Evolutionary conservation across 192 early-diverging fungal genomes (phyloP), one percentile per base, ranked within the genome.

Genomic region (Helicostylum pulchrum): DNA sequence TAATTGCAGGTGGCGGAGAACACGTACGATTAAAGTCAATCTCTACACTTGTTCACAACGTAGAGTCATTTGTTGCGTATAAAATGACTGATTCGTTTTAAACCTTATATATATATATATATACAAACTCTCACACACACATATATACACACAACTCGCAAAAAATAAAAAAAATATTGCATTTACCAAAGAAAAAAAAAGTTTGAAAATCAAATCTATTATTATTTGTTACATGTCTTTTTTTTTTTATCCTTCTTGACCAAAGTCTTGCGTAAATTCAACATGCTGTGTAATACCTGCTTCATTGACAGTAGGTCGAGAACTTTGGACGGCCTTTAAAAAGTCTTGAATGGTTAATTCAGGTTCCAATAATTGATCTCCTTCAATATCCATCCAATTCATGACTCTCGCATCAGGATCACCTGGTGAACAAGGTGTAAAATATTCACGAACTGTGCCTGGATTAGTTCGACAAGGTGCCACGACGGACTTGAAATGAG

Each of bases 391-490:
- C 50, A 85, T 87, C 97, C 97, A 99, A 2, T 81, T 85, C 85
- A 88, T 91, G 65, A 95, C 95, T 17, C 87, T 73, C 0, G 94
- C 96, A 1, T 83, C 86, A 46, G 84, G 81, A 44, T 94, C 97
- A 30, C 95, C 96, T 0, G 96, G 94, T 52, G 94, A 97, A 73
- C 96, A 99, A 6, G 97, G 97, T 46, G 91, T 95, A 67, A 93
- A 81, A 58, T 89, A 83, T 42, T 78, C 63, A 20, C 66, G 82
- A n/a, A 77, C 76, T 56, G 74, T 66, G 1, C 36, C 42, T 2
- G 80, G 80, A 49, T 91, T 79, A 9, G 72, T 62, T 47, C 85
- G 72, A 58, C 78, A 81, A 23, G 85, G 85, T 51, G 85, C 87
- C 54, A 77, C 46, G 52, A 88, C 90, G 63, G 80, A 73, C 73